A percentile compares a stretch with the other conserved stretches of the same genome.
These are phyloP conservation scores for Ascocoryne sarcoides DNA, from an alignment of 2,329 filamentous ascomycete species.

Conservation along the genomic window DNA sequence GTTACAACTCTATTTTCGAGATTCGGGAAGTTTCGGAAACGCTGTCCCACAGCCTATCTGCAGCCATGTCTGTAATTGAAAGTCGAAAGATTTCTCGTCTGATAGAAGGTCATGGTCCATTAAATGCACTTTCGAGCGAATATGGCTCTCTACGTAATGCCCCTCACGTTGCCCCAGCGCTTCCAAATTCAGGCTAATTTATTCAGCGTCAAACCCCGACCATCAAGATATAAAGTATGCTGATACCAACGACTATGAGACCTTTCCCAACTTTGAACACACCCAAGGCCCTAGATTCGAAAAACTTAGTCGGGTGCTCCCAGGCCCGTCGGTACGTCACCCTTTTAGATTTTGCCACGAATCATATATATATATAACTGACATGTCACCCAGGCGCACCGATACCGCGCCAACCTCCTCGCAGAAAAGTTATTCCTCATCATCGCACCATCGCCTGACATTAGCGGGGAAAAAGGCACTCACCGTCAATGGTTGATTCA, in stretches of 20 bases:
- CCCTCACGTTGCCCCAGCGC: too few species aligned
- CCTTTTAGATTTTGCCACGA: neutral
- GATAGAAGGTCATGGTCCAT: conserved; percentile 9
- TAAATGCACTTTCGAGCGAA: conserved; percentile 11
- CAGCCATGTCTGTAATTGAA: conserved; percentile 24
- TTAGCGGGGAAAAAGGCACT: conserved; percentile 6
- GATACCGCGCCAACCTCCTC: conserved; percentile 15
- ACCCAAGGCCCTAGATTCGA: conserved; percentile 18
- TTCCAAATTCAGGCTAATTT: neutral
- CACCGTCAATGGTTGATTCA: conserved; percentile 12
- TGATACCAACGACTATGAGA: conserved; percentile 25
- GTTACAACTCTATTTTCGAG: conserved; percentile 28
- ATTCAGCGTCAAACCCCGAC: neutral
- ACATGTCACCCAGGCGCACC: conserved; percentile 15
- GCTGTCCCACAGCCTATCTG: conserved; percentile 19
- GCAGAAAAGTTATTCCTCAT: conserved; percentile 17
- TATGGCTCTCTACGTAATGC: conserved; percentile 26
- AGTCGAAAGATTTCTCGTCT: conserved; percentile 23
- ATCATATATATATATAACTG: conserved; percentile 1
- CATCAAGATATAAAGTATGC: conserved; percentile 2
- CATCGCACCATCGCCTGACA: conserved; percentile 8
- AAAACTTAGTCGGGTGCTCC: conserved; percentile 18
- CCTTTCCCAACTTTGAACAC: conserved; percentile 27
- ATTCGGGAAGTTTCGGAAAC: conserved; percentile 24
- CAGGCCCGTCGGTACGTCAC: conserved; percentile 20